Evolutionary conservation across 345 rosid genomes (phyloP).

Genomic region (Brassica napus): DNA sequence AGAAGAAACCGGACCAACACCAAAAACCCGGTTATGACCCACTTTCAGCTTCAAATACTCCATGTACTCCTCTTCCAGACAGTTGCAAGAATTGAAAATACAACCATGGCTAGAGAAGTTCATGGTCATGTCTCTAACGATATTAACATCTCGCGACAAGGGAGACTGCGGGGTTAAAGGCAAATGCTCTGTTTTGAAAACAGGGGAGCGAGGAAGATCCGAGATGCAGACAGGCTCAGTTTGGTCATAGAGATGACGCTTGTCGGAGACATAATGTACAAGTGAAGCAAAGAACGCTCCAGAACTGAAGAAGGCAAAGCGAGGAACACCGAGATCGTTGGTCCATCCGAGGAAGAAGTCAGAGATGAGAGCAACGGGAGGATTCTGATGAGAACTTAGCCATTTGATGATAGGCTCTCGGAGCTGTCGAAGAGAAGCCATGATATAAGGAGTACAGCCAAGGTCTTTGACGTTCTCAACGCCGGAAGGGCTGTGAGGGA

Average conservation of each 20-base stretch:
- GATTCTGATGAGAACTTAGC: constrained; percentile 58
- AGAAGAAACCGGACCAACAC: constrained; percentile 57
- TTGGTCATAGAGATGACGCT: background rate
- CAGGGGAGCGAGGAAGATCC: constrained; percentile 54
- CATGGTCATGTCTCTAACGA: constrained; percentile 32
- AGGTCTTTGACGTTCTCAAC: constrained; percentile 46
- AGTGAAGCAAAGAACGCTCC: constrained; percentile 45
- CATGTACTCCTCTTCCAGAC: constrained; percentile 49
- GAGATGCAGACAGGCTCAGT: constrained; percentile 38
- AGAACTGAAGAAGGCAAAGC: constrained; percentile 51
- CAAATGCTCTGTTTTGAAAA: constrained; percentile 50
- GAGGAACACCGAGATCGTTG: constrained; percentile 43
- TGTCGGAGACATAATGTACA: constrained; percentile 30
- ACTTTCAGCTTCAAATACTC: constrained; percentile 36
- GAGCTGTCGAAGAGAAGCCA: constrained; percentile 42
- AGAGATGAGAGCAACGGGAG: constrained; percentile 55
- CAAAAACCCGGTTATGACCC: constrained; percentile 52
- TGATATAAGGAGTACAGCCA: constrained; percentile 47
- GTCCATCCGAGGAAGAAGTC: constrained; percentile 66
- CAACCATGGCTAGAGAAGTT: constrained; percentile 49
- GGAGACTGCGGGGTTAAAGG: constrained; percentile 37
- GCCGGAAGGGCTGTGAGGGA: constrained; percentile 20
- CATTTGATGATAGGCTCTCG: constrained; percentile 46
- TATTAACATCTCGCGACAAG: constrained; percentile 33
- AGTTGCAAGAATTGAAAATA: constrained; percentile 50